A percentile compares a stretch with the other conserved stretches of the same genome.
Evolutionary conservation across 164 flowering plant genomes (phyloP).

Genomic region (Platanus orientalis): DNA sequence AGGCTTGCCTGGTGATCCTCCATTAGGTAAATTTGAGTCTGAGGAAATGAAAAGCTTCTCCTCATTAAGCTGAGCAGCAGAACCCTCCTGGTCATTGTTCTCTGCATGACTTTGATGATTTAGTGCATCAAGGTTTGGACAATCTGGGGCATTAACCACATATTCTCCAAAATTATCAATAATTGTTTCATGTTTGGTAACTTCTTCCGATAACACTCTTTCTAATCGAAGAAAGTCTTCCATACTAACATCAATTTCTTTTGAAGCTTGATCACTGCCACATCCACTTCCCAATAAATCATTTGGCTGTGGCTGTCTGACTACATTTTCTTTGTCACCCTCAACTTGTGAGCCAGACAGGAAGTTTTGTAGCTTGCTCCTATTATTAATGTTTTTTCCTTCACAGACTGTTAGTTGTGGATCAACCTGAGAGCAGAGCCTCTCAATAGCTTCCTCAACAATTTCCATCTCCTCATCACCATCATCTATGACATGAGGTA

Average conservation of each 20-base stretch:
- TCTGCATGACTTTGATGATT: constrained; percentile 10
- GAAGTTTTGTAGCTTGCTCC: constrained; percentile 7
- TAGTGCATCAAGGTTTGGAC: constrained; percentile 1
- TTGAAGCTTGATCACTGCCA: constrained; percentile 20
- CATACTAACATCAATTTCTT: constrained; percentile 64
- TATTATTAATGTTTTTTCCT: constrained; percentile 4
- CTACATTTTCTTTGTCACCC: constrained; percentile 3
- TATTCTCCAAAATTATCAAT: constrained; percentile 11
- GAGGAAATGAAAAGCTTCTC: constrained; percentile 17
- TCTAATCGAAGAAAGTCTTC: constrained; percentile 39
- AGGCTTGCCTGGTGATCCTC: constrained; percentile 15
- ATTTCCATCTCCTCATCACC: constrained; percentile 97
- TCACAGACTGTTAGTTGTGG: constrained; percentile 19
- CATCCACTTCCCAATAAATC: constrained; percentile 1
- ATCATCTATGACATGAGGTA: constrained; percentile 53
- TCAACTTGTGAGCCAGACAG: constrained; percentile 12
- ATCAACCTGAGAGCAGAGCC: constrained; percentile 35
- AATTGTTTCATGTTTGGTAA: constrained; percentile 20
- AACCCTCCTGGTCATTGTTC: not conserved
- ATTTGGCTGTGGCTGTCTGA: constrained; percentile 4
- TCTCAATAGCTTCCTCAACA: constrained; percentile 75
- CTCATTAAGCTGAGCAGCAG: constrained; percentile 9
- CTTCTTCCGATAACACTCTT: constrained; percentile 28
- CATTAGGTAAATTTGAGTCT: constrained; percentile 13
- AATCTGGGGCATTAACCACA: constrained; percentile 1